Conservation (phyloP, 2,329 filamentous ascomycete genomes). For the Emergomyces orientalis region DNA sequence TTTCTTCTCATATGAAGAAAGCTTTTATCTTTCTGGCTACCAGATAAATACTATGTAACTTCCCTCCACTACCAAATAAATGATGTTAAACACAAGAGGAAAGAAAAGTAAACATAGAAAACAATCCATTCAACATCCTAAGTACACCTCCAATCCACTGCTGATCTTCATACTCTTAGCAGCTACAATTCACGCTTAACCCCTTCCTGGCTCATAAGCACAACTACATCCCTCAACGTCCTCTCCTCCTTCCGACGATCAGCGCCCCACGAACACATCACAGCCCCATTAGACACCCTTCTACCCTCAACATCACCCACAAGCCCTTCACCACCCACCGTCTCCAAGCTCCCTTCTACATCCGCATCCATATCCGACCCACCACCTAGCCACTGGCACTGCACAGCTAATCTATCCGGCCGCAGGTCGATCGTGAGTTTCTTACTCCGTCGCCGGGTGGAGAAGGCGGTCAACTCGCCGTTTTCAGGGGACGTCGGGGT, state of each 20-base stretch:
- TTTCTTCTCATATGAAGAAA: not conserved
- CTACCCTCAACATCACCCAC: not conserved
- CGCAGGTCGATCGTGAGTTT: slow-evolving; percentile 28
- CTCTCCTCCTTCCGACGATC: not conserved
- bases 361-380: not conserved
- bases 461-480: slow-evolving; percentile 26
- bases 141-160: not conserved
- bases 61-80: not conserved
- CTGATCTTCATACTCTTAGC: not conserved
- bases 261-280: not conserved
- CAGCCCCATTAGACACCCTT: not conserved
- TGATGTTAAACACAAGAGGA: not conserved
- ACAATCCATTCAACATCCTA: not conserved
- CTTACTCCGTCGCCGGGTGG: slow-evolving; percentile 18
- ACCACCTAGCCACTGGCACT: not conserved
- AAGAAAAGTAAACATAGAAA: not conserved
- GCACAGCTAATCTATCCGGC: slow-evolving; percentile 21
- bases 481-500: slow-evolving; percentile 25
- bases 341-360: not conserved
- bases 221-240: not conserved
- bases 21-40: not conserved
- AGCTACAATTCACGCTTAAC: not conserved
- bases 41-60: too few species aligned
- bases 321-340: not conserved
- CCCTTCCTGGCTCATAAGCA: not conserved